These are phyloP conservation scores for Kwoniella pini DNA, from an alignment of 768 basidiomycete species.

Conservation along the genomic window DNA sequence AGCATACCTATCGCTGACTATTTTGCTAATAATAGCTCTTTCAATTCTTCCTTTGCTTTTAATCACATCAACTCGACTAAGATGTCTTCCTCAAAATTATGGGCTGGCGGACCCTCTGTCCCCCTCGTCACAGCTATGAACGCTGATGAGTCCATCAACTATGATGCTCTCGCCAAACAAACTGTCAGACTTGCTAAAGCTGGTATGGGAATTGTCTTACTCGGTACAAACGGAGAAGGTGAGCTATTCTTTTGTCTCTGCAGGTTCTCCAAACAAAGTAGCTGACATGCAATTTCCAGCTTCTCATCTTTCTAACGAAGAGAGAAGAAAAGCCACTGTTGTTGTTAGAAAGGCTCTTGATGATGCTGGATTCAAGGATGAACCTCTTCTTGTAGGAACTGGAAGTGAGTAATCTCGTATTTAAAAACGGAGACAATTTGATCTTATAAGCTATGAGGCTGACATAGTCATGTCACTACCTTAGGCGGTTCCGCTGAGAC, in stretches of 20 bases:
- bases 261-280: too few relatives aligned
- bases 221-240: slow-evolving; percentile 61
- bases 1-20: too few relatives aligned
- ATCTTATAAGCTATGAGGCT: background rate
- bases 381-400: slow-evolving; percentile 76
- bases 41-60: too few relatives aligned
- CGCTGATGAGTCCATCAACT: slow-evolving; percentile 70
- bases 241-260: slow-evolving; percentile 53
- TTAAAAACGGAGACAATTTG: background rate
- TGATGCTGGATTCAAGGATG: slow-evolving; percentile 67
- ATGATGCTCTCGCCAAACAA: slow-evolving; percentile 67
- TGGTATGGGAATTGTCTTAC: slow-evolving; percentile 45
- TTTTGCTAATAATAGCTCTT: background rate
- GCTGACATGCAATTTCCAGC: slow-evolving; percentile 30
- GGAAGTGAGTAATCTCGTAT: slow-evolving; percentile 57
- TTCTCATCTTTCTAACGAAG: slow-evolving; percentile 50
- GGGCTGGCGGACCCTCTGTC: slow-evolving; percentile 70
- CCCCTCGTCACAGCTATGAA: slow-evolving; percentile 69
- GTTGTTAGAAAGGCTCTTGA: slow-evolving; percentile 72
- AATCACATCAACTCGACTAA: background rate
- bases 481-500: slow-evolving; percentile 69
- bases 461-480: background rate
- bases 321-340: slow-evolving; percentile 55
- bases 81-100: slow-evolving; percentile 30
- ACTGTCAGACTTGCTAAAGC: slow-evolving; percentile 73